Conservation (phyloP, 108 stramenopile genomes). For the Ochromonas danica region DNA sequence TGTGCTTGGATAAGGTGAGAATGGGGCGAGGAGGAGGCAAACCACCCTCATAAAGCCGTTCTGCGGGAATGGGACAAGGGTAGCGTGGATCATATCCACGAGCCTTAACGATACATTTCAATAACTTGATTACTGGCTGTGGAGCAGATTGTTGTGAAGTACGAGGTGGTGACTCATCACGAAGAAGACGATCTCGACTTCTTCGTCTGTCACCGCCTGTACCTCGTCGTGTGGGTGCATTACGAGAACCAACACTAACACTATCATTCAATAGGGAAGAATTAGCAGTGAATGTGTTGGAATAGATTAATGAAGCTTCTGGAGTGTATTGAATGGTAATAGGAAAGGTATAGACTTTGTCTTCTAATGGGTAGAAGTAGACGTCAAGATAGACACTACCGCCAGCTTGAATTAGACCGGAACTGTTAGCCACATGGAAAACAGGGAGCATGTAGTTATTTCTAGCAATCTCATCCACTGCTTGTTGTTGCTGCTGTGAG, state of each 20-base stretch:
- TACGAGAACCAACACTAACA: not conserved
- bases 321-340: not conserved
- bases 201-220: not conserved
- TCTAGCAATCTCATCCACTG: not conserved
- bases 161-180: too few species aligned
- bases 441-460: slow-evolving; percentile 1
- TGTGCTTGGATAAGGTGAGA: not conserved
- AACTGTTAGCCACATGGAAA: slow-evolving; percentile 34
- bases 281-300: not conserved
- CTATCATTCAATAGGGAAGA: not conserved
- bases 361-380: slow-evolving; percentile 39
- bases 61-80: not conserved
- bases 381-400: slow-evolving; percentile 2
- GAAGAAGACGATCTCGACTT: not conserved
- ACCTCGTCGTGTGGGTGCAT: too few species aligned
- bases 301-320: not conserved
- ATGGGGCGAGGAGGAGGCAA: not conserved
- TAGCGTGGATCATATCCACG: not conserved
- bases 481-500: not conserved
- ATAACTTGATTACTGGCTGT: not conserved
- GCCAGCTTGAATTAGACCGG: not conserved
- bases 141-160: not conserved
- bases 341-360: not conserved
- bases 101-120: not conserved
- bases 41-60: not conserved